Conservation (phyloP, 306 rosid genomes). For the Luffa aegyptiaca region DNA sequence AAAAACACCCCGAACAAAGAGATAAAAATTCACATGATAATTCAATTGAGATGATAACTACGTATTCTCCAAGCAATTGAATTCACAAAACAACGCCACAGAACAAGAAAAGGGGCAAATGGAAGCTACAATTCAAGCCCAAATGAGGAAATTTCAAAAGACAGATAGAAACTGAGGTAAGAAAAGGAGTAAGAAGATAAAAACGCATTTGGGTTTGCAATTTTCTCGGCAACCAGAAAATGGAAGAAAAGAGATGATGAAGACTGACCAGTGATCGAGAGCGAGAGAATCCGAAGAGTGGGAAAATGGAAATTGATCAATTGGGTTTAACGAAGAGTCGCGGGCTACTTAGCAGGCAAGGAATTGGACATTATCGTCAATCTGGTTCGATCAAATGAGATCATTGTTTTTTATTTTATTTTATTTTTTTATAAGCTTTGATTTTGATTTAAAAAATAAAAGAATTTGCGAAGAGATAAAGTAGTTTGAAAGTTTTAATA, state of each 20-base stretch:
- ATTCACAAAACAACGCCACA: background rate
- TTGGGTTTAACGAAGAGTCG: background rate
- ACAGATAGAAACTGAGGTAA: background rate
- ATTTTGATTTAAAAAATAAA: background rate
- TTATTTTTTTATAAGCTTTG: background rate
- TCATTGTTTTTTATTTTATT: background rate
- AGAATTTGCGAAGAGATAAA: background rate
- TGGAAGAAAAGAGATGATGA: background rate
- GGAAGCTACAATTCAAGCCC: background rate
- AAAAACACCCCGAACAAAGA: background rate
- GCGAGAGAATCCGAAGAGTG: background rate
- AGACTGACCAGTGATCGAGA: background rate
- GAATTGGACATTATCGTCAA: slow-evolving; percentile 2
- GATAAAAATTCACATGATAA: background rate
- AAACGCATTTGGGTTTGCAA: background rate
- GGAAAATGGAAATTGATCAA: background rate
- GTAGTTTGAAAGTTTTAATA: background rate
- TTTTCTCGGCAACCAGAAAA: background rate
- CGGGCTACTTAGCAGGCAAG: slow-evolving; percentile 5
- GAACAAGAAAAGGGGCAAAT: background rate
- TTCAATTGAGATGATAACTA: background rate
- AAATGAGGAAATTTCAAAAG: background rate
- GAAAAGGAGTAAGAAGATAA: background rate
- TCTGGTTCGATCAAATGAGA: background rate
- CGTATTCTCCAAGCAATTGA: background rate